These are phyloP conservation scores for Fusarium metavorans DNA, from an alignment of 2,329 filamentous ascomycete species.

Conservation along the genomic window DNA sequence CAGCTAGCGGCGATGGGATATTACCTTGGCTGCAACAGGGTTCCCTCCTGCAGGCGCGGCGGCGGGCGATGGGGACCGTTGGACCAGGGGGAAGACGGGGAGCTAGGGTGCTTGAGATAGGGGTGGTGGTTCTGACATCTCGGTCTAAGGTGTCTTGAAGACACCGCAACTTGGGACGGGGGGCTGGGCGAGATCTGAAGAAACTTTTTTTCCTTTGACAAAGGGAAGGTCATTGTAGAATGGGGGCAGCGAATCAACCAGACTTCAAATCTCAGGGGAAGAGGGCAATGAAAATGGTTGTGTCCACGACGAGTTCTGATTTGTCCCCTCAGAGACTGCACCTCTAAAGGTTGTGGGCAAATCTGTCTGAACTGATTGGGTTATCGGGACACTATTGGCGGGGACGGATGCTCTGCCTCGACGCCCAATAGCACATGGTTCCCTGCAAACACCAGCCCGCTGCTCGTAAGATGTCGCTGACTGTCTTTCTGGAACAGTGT, in stretches of 20 bases:
- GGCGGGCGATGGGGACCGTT: conserved; percentile 33
- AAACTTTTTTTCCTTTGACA: neutral
- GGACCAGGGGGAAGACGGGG: conserved; percentile 12
- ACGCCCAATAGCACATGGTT: conserved; percentile 26
- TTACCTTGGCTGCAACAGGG: conserved; percentile 48
- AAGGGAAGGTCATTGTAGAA: neutral
- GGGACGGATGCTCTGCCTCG: conserved; percentile 4
- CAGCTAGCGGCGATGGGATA: conserved; percentile 47
- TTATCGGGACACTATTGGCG: conserved; percentile 26
- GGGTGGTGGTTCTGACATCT: conserved; percentile 22
- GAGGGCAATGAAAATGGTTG: neutral
- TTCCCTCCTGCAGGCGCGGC: conserved; percentile 46
- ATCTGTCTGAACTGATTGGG: conserved; percentile 37
- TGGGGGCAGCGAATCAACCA: conserved; percentile 1
- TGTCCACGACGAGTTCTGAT: conserved; percentile 21
- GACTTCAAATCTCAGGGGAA: conserved; percentile 9
- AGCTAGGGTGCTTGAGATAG: conserved; percentile 30
- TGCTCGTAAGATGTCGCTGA: conserved; percentile 23
- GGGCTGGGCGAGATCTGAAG: neutral
- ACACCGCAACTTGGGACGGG: conserved; percentile 33
- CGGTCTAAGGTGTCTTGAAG: conserved; percentile 3
- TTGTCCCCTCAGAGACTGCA: conserved; percentile 24
- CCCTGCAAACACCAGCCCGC: neutral
- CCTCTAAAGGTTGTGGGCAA: conserved; percentile 28
- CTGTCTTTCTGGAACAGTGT: conserved; percentile 15